phyloP scores from a whole-genome alignment of 768 basidiomycete genomes.

The Russula abietina region DNA sequence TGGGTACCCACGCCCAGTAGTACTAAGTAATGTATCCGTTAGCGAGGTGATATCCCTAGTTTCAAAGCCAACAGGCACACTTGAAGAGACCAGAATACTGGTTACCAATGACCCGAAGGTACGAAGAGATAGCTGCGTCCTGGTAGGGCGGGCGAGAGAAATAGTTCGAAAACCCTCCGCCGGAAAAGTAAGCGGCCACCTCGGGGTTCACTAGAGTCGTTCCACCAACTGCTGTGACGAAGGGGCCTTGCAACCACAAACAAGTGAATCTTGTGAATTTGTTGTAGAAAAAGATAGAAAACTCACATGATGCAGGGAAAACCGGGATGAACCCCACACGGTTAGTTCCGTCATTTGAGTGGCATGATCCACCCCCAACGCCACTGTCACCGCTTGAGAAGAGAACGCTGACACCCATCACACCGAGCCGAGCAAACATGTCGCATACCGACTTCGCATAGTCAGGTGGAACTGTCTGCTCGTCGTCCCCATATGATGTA shows the following conservation, averaged over 20 bases:
- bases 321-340: constrained; percentile 30
- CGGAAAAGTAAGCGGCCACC: constrained; percentile 52
- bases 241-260: constrained; percentile 37
- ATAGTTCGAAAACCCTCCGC: constrained; percentile 58
- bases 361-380: constrained; percentile 55
- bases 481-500: constrained; percentile 63
- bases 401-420: constrained; percentile 51
- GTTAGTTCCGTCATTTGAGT: constrained; percentile 34
- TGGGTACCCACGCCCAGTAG: too few relatives aligned
- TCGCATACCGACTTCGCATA: constrained; percentile 59
- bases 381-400: constrained; percentile 62
- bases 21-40: too few relatives aligned
- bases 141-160: constrained; percentile 32
- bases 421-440: constrained; percentile 55
- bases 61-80: constrained; percentile 32
- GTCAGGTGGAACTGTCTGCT: constrained; percentile 47
- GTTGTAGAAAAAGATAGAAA: neutral
- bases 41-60: neutral
- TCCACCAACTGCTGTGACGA: constrained; percentile 58
- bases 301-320: constrained; percentile 41
- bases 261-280: neutral
- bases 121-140: constrained; percentile 28
- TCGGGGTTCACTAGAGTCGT: constrained; percentile 57
- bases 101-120: constrained; percentile 38
- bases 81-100: constrained; percentile 47